phyloP scores from a whole-genome alignment of 345 rosid species.

The Syzygium aromaticum region DNA sequence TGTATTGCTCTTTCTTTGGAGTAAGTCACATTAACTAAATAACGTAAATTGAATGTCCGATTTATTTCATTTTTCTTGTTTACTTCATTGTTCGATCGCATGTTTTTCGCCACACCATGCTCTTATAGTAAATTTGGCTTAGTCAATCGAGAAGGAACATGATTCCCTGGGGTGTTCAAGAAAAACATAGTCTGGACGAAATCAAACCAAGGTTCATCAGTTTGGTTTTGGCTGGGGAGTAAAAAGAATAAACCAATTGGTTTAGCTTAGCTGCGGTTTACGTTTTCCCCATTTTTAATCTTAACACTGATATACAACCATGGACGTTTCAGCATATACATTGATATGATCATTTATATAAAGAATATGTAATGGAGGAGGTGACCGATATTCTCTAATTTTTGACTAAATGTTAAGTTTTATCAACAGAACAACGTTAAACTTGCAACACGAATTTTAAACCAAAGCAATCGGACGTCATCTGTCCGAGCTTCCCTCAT shows the following conservation, averaged over 20 bases:
- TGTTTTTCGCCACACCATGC: neutral
- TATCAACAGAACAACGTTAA: neutral
- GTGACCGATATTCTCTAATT: neutral
- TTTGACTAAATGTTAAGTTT: neutral
- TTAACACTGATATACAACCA: neutral
- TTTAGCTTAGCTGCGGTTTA: neutral
- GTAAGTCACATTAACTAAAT: rapidly evolving
- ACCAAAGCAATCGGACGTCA: neutral
- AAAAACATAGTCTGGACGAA: neutral
- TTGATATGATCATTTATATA: neutral
- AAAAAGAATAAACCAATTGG: neutral
- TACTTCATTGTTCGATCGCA: neutral
- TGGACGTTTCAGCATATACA: neutral
- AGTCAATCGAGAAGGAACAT: neutral
- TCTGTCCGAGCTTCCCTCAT: neutral
- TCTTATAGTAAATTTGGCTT: neutral
- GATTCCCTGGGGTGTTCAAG: neutral
- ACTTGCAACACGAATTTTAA: neutral
- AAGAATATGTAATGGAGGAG: neutral
- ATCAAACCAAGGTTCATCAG: neutral
- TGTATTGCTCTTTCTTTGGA: rapidly evolving
- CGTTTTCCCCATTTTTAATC: neutral
- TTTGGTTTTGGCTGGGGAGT: neutral
- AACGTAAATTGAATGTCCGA: neutral
- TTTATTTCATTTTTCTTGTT: neutral